A percentile compares a stretch with the other conserved stretches of the same genome.
Conservation (phyloP, 352 stramenopile genomes). For the Pythium monospermum region DNA sequence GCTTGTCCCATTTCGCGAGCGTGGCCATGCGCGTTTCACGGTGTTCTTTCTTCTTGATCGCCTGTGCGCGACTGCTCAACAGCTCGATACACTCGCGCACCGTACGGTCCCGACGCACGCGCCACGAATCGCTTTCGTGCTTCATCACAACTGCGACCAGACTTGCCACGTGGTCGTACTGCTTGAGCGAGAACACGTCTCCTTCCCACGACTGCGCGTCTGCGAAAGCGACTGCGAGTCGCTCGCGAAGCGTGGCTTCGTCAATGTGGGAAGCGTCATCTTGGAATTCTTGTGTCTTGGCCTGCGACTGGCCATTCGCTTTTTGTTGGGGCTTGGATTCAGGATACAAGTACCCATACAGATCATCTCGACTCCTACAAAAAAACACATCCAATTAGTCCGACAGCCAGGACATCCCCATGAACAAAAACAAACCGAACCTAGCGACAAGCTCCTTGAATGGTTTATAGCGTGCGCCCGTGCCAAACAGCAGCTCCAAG, state of each 20-base stretch:
- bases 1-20: neutral
- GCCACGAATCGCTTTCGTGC: neutral
- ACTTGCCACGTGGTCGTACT: neutral
- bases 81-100: neutral
- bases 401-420: neutral
- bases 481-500: slow-evolving; percentile 6
- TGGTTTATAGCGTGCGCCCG: neutral
- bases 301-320: neutral
- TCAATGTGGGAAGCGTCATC: too few relatives aligned
- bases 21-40: neutral
- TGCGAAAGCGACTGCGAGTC: neutral
- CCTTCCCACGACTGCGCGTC: neutral
- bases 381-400: neutral
- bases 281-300: neutral
- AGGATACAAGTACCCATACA: slow-evolving; percentile 10
- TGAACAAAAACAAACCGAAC: neutral
- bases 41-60: neutral
- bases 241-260: neutral
- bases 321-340: neutral
- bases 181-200: neutral
- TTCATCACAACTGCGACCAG: neutral
- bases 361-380: slow-evolving; percentile 8
- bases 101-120: neutral
- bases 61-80: neutral
- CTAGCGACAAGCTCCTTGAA: slow-evolving; percentile 7